A percentile compares a stretch with the other conserved stretches of the same genome.
phyloP scores from a whole-genome alignment of 2,329 filamentous ascomycete species.

The Paracamarosporium sp. region DNA sequence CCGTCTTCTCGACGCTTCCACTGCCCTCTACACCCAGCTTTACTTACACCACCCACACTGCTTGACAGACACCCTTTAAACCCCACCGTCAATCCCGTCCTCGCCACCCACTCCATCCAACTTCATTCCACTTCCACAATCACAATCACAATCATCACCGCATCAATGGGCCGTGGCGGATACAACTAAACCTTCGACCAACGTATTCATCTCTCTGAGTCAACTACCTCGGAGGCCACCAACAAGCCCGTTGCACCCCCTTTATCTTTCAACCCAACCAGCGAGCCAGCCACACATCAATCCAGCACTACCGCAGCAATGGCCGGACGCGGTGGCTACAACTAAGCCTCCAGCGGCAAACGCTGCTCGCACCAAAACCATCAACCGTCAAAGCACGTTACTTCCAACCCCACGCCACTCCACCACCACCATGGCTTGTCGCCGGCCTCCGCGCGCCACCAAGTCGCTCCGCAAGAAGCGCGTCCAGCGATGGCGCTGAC shows the following conservation, averaged over 20 bases:
- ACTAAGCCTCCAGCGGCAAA: conserved; percentile 26
- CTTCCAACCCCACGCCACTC: conserved; percentile 5
- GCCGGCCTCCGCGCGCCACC: conserved; percentile 14
- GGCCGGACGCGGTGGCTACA: conserved; percentile 18
- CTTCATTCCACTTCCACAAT: conserved; percentile 5
- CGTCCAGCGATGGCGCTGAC: conserved; percentile 33
- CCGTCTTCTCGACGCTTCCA: conserved; percentile 6
- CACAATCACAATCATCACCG: conserved; percentile 8
- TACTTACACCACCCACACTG: background rate
- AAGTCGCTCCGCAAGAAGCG: conserved; percentile 35
- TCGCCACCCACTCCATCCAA: conserved; percentile 3
- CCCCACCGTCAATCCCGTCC: background rate
- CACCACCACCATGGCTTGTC: conserved; percentile 10
- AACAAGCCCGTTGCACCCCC: background rate
- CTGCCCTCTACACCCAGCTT: background rate
- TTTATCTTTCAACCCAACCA: conserved; percentile 1
- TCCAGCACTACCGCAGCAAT: conserved; percentile 5
- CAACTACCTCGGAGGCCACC: conserved; percentile 1
- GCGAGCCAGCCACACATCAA: background rate
- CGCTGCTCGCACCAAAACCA: conserved; percentile 16
- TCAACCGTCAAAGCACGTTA: conserved; percentile 11
- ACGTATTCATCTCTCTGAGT: background rate
- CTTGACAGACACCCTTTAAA: background rate
- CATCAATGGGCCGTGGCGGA: conserved; percentile 43
- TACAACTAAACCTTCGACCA: conserved; percentile 30